Evolutionary conservation across 352 stramenopile genomes (phyloP).

Genomic region (Thalassiosira oceanica): DNA sequence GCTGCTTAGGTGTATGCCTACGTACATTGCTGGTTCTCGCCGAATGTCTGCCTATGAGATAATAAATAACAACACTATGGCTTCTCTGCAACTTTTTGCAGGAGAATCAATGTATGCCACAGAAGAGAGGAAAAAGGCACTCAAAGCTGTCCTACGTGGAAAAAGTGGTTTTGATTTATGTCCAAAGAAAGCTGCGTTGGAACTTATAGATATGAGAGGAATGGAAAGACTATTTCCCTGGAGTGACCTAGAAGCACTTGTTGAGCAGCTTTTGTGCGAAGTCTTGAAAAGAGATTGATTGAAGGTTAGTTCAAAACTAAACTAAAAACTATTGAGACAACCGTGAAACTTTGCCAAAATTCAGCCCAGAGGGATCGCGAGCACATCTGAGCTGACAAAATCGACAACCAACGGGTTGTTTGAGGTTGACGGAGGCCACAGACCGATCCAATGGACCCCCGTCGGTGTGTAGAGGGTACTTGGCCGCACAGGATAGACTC

Average conservation of each 20-base stretch:
- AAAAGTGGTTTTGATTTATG: conserved; percentile 10
- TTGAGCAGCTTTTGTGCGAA: conserved; percentile 35
- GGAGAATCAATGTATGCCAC: conserved; percentile 38
- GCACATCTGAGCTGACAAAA: too few relatives aligned
- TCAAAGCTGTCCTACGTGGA: conserved; percentile 29
- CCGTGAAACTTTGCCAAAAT: too few relatives aligned
- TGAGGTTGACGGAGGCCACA: too few relatives aligned
- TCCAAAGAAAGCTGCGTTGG: conserved; percentile 8
- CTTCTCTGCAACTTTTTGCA: conserved; percentile 43
- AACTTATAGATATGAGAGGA: conserved; percentile 35
- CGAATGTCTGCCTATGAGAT: neutral
- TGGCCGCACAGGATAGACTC: too few relatives aligned
- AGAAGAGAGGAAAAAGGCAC: conserved; percentile 20
- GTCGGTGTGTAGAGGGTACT: too few relatives aligned
- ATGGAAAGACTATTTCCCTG: conserved; percentile 30
- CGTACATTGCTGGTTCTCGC: neutral
- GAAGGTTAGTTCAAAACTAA: too few relatives aligned
- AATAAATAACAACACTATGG: conserved; percentile 30
- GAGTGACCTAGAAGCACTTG: conserved; percentile 42
- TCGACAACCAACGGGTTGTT: too few relatives aligned
- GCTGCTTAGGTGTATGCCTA: conserved; percentile 7
- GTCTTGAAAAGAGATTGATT: too few relatives aligned
- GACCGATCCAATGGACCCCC: too few relatives aligned
- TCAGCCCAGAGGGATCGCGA: too few relatives aligned
- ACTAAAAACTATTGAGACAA: too few relatives aligned